Evolutionary conservation across 345 rosid species (phyloP).

Genomic region (Eucalyptus shirleyi): DNA sequence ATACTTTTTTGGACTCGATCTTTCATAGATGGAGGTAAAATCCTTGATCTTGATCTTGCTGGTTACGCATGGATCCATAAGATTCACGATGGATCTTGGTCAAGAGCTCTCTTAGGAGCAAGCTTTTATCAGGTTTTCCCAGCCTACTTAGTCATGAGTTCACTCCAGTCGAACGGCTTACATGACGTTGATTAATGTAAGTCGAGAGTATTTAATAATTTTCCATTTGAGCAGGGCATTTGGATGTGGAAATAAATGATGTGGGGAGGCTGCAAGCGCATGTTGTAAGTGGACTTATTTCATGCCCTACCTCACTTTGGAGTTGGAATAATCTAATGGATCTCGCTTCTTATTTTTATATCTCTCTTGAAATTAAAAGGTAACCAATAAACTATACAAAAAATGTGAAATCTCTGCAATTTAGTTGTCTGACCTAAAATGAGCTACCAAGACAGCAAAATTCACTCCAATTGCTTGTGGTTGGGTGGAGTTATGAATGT

Average conservation of each 20-base stretch:
- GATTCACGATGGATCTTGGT: no score
- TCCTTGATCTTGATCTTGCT: no score
- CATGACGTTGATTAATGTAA: no score
- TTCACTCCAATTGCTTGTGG: background rate
- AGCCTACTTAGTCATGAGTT: no score
- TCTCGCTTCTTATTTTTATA: background rate
- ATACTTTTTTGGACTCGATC: no score
- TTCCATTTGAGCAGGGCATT: no score
- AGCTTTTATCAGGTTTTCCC: no score
- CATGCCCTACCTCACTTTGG: background rate
- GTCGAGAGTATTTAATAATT: no score
- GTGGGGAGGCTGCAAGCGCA: constrained; percentile 1
- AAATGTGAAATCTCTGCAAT: background rate
- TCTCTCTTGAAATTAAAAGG: background rate
- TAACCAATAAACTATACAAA: background rate
- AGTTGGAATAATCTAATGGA: background rate
- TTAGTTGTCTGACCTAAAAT: background rate
- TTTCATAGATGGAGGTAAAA: no score
- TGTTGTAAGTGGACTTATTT: background rate
- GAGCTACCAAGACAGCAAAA: background rate
- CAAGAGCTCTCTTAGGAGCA: no score
- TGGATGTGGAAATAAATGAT: background rate
- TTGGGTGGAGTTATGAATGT: background rate
- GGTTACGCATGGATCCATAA: no score
- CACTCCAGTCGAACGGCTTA: no score